Evolutionary conservation across 78 protist genomes (phyloP), one percentile per base, ranked within the genome.

Genomic region (Chrysochromulina parva): DNA sequence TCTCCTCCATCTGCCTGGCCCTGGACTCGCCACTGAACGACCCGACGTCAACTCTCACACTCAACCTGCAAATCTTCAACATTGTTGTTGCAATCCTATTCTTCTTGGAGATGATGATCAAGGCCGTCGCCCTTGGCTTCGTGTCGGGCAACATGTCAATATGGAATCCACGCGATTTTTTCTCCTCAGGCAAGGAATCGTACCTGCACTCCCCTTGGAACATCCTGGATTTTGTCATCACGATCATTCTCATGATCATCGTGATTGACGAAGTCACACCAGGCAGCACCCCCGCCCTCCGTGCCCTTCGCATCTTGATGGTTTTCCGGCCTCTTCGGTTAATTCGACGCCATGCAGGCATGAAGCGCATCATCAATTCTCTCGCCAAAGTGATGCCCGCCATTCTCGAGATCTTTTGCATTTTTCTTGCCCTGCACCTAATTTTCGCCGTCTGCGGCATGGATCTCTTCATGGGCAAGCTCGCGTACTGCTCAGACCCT

Each of bases 191-290:
- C 20, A 22, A 1, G 13, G 2, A 5, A 13, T 38, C 86, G 14
- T 78, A 78, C 60, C 47, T 78, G 19, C 1, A 7, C 2, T 0
- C 1, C 47, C 26, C 47, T 7, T 93, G 92, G 93, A 90, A 90
- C 57, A 0, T 16, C 14, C 87, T 93, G 22, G 95, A 93, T 60
- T 81, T 90, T 4, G 22, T 9, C 59, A 48, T 93, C 17, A 93
- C 90, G 20, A 0, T 38, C 38, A 38, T 38, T 38, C 38, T 89
- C 26, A 4, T 47, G 1, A 28, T 74, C 11, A 3, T 47, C 24
- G 62, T 13, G 7, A 13, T 13, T 14, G 62, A 14, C 24, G 24
- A 38, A 38, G 38, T 38, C 38, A 38, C 24, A 14, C 13, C 7
- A 22, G 3, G 24, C 24, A 6, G 28, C 26, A 24, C 47, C 14